Evolutionary conservation across 768 basidiomycete genomes (phyloP).

Genomic region (Tephrocybe sp.): DNA sequence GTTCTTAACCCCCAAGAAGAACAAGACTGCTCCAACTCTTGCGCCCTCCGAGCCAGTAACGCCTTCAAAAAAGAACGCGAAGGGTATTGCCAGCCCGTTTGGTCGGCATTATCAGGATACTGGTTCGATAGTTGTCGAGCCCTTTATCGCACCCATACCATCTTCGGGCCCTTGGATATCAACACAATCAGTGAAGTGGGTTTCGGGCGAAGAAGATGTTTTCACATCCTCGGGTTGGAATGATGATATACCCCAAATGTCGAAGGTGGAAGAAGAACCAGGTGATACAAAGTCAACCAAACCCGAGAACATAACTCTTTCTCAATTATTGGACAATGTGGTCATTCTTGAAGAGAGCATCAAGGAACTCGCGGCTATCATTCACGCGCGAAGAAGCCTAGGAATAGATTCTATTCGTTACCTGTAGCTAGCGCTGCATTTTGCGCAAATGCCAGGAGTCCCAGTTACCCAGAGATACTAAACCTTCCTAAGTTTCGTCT

Average conservation of each 20-base stretch:
- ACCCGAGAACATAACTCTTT: conserved; percentile 63
- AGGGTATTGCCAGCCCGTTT: conserved; percentile 72
- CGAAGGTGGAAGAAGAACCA: conserved; percentile 29
- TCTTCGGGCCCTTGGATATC: conserved; percentile 66
- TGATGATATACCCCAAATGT: conserved; percentile 18
- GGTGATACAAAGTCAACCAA: conserved; percentile 28
- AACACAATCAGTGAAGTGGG: conserved; percentile 49
- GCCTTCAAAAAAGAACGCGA: conserved; percentile 41
- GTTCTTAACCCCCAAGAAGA: conserved; percentile 79
- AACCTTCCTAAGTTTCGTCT: too few species aligned
- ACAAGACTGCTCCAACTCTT: conserved; percentile 38
- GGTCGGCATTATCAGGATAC: conserved; percentile 84
- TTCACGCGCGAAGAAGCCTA: conserved; percentile 79
- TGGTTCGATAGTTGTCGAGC: conserved; percentile 65
- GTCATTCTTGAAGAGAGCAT: conserved; percentile 94
- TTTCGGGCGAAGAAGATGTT: conserved; percentile 68
- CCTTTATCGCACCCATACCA: conserved; percentile 63
- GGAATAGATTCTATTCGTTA: conserved; percentile 85
- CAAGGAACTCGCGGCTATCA: conserved; percentile 87
- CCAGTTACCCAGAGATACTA: not conserved
- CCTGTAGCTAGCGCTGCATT: conserved; percentile 41
- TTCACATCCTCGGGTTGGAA: conserved; percentile 46
- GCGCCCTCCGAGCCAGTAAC: conserved; percentile 42
- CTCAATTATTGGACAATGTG: conserved; percentile 87
- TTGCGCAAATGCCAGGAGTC: not conserved